Evolutionary conservation across 129 eudicot species (phyloP).

Genomic region (Smallanthus sonchifolius): DNA sequence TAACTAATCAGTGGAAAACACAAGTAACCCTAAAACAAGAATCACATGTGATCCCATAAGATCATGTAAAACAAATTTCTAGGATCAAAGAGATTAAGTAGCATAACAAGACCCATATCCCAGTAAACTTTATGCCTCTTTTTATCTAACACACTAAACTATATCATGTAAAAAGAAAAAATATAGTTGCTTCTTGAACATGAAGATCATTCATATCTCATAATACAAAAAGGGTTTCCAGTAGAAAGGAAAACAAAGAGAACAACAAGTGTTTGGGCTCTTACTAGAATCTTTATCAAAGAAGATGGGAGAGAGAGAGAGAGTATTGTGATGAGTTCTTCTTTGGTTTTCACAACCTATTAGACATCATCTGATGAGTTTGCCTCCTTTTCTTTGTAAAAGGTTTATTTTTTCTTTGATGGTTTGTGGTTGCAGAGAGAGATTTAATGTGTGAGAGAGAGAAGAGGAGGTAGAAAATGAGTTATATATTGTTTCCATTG

Average conservation of each 20-base stretch:
- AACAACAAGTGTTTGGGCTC: not conserved
- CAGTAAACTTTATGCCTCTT: not conserved
- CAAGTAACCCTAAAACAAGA: conserved; percentile 16
- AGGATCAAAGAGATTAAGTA: not conserved
- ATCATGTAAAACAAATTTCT: conserved; percentile 35
- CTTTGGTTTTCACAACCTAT: conserved; percentile 1
- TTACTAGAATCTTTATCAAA: conserved; percentile 21
- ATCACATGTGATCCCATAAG: conserved; percentile 39
- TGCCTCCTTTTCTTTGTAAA: conserved; percentile 20
- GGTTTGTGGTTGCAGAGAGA: conserved; percentile 5
- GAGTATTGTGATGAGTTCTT: not conserved
- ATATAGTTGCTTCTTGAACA: not conserved
- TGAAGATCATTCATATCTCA: not conserved
- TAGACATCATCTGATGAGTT: conserved; percentile 1
- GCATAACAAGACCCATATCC: not conserved
- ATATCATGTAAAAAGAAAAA: not conserved
- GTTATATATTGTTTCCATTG: not conserved
- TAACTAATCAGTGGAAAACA: conserved; percentile 6
- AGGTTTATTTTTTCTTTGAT: conserved; percentile 17
- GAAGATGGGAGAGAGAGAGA: not conserved
- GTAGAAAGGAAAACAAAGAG: not conserved
- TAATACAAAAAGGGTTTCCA: too few relatives aligned
- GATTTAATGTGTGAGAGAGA: conserved; percentile 17
- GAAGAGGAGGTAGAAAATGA: conserved; percentile 14
- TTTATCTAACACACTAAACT: not conserved